Conservation (phyloP, 2,329 filamentous ascomycete species). For the Phyllosticta paracitricarpa region DNA sequence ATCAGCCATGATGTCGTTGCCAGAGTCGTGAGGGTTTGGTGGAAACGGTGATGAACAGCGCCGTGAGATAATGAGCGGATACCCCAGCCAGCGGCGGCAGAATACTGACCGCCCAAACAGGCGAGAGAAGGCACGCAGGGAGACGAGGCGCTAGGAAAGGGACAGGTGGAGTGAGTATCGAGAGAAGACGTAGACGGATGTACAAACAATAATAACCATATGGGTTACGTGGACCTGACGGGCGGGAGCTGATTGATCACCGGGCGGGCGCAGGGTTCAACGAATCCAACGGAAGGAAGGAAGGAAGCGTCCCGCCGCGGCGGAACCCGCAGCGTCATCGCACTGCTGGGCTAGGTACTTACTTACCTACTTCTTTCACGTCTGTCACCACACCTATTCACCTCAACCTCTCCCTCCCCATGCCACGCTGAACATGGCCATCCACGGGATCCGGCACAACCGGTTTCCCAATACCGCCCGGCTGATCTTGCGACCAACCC, state of each 20-base stretch:
- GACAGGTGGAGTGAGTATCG: background rate
- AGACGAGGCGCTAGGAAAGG: background rate
- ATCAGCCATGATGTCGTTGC: background rate
- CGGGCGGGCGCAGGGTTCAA: slow-evolving; percentile 2
- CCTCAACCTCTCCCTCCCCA: background rate
- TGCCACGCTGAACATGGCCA: slow-evolving; percentile 4
- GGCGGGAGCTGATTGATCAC: background rate
- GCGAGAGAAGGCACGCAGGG: background rate
- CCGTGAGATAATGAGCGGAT: background rate
- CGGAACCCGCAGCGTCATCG: slow-evolving; percentile 8
- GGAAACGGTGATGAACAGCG: background rate
- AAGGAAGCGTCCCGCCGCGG: background rate
- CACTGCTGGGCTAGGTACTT: background rate
- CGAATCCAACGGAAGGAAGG: background rate
- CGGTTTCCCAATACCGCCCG: slow-evolving; percentile 3
- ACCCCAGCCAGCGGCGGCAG: background rate
- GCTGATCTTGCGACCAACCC: slow-evolving; percentile 1
- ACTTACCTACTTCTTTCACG: no score
- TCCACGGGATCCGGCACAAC: slow-evolving; percentile 2
- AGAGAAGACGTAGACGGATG: no score
- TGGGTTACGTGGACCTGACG: background rate
- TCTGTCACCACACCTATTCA: no score
- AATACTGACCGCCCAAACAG: background rate
- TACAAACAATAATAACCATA: no score
- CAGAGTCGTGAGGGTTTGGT: background rate